Base-by-base conservation (phyloP, 2,329 filamentous ascomycete genomes). In the Xylaria sp. region DNA sequence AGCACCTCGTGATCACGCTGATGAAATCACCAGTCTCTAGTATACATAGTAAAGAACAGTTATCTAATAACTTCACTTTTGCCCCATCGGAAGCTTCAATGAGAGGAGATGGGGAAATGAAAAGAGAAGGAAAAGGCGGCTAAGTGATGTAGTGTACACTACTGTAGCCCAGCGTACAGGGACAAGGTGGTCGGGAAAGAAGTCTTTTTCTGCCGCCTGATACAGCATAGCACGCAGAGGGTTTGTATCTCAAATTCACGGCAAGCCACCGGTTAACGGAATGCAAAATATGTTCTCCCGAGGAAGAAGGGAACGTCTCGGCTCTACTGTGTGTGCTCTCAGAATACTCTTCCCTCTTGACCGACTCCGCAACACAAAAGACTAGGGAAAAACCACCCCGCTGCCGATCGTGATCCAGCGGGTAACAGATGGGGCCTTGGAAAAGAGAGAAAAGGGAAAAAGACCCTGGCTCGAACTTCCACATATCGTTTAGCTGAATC, bases 401-500 rank as follows among this genome's bases (percentile, higher is more conserved):
- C 61, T 57, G 61, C 66, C 66, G 62, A 68, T 68, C 62, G 33
- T 18, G 62, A 62, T 58, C 36, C 55, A 20, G 55, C 31, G 23
- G 33, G 49, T 13, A 52, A 49, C 43, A 48, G 49, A 33, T 65
- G 66, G 61, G 61, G 25, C 23, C 57, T 12, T 41, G n/a, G 10
- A 13, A 41, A 41, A n/a, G 2, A 55, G 39, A 41, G 41, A 55
- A 43, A 58, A 36, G 36, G n/a, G 49, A 23, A 55, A 63, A 43
- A 20, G 39, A 54, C 58, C 58, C 62, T 58, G 58, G 62, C 54
- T 54, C 33, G 39, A 60, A 67, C 59, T 66, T 63, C 67, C 63
- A 63, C 39, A 66, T 66, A 31, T 55, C 55, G 67, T 52, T 64
- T 69, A 69, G 67, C 63, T 63, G 41, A 61, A 56, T 66, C 49